These are phyloP conservation scores for Ustulina deusta DNA, from an alignment of 2,329 filamentous ascomycete species.

Conservation along the genomic window DNA sequence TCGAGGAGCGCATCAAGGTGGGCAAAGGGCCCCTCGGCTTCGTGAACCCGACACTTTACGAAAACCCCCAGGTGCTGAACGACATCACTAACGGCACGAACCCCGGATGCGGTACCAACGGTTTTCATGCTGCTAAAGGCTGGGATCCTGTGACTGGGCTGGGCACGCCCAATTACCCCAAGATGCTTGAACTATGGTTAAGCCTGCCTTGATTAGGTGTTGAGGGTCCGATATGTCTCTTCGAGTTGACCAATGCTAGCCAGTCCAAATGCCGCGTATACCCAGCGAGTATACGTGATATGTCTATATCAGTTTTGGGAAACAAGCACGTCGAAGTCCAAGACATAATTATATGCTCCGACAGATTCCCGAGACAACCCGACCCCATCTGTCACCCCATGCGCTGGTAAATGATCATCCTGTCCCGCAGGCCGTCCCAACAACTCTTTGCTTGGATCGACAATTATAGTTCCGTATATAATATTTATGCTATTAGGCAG, in stretches of 20 bases:
- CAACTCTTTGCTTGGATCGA: no score
- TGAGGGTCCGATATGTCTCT: not conserved
- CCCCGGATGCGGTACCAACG: constrained; percentile 53
- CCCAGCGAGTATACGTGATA: no score
- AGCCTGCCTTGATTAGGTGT: constrained; percentile 13
- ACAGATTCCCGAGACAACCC: no score
- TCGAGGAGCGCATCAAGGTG: constrained; percentile 60
- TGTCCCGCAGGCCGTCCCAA: no score
- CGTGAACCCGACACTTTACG: constrained; percentile 63
- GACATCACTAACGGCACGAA: constrained; percentile 56
- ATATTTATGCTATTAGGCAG: no score
- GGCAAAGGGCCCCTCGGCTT: constrained; percentile 63
- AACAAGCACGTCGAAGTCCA: no score
- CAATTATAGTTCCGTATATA: no score
- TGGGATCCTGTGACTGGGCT: constrained; percentile 47
- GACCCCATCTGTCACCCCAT: no score
- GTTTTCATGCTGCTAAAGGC: constrained; percentile 57
- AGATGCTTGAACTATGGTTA: constrained; percentile 26
- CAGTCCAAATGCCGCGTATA: no score
- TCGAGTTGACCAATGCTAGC: not conserved
- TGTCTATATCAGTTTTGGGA: no score
- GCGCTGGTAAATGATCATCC: no score
- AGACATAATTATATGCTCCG: no score
- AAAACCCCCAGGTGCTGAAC: constrained; percentile 54
- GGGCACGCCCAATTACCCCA: constrained; percentile 40